Evolutionary conservation across 129 eudicot genomes (phyloP).

Genomic region (Helichrysum umbraculigerum): DNA sequence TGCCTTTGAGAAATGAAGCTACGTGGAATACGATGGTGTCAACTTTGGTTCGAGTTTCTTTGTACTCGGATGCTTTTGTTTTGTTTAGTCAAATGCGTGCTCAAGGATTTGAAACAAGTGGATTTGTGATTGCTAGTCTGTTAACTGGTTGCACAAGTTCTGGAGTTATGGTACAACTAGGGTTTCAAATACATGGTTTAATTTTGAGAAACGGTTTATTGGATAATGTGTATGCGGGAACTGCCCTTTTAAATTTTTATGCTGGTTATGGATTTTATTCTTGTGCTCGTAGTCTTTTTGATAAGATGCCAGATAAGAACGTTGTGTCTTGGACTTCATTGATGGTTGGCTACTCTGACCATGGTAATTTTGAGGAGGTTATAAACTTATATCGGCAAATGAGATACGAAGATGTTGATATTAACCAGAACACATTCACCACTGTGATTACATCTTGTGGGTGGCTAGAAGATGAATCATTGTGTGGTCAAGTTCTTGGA

Average conservation of each 20-base stretch:
- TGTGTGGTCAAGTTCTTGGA: conserved; percentile 71
- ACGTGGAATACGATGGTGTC: conserved; percentile 87
- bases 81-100: conserved; percentile 58
- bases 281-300: conserved; percentile 52
- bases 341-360: conserved; percentile 60
- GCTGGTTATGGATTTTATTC: conserved; percentile 53
- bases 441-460: conserved; percentile 63
- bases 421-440: conserved; percentile 74
- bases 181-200: conserved; percentile 67
- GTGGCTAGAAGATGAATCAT: conserved; percentile 51
- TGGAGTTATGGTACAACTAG: conserved; percentile 53
- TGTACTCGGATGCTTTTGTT: conserved; percentile 38
- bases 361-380: conserved; percentile 44
- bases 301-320: conserved; percentile 72
- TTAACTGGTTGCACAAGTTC: conserved; percentile 65
- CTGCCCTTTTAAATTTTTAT: conserved; percentile 68
- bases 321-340: conserved; percentile 87
- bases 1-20: conserved; percentile 69
- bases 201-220: conserved; percentile 61
- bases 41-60: conserved; percentile 46
- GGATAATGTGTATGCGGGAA: conserved; percentile 61
- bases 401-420: conserved; percentile 45
- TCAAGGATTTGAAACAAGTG: conserved; percentile 48
- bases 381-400: conserved; percentile 47
- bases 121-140: conserved; percentile 58